Percentiles rank a stretch among this genome's conserved stretches.
Conservation (phyloP, 73 alveolate genomes). For the Urostyla sp. region DNA sequence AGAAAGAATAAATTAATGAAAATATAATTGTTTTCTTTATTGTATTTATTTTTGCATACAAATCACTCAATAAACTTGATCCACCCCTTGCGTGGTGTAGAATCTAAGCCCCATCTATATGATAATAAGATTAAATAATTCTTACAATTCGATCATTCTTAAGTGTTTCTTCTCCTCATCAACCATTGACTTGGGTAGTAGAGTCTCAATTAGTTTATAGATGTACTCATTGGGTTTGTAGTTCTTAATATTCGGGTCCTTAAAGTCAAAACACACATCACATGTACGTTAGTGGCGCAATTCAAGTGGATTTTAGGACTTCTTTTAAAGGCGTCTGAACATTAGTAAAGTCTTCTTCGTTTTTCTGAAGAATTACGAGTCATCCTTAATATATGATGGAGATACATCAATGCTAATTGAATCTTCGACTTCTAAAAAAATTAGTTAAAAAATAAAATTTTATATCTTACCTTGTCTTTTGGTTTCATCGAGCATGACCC, state of each 20-base stretch:
- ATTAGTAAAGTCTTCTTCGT: conserved; percentile 72
- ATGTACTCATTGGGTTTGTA: conserved; percentile 66
- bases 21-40: not conserved
- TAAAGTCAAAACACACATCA: conserved; percentile 71
- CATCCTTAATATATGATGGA: conserved; percentile 61
- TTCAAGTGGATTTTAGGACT: conserved; percentile 55
- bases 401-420: conserved; percentile 55
- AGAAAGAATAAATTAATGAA: not conserved
- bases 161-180: conserved; percentile 27
- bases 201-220: conserved; percentile 73
- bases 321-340: conserved; percentile 59
- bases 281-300: conserved; percentile 74
- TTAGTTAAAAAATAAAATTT: not conserved
- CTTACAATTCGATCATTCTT: conserved; percentile 40
- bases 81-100: conserved; percentile 43
- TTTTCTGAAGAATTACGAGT: conserved; percentile 64
- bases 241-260: not conserved
- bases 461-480: conserved; percentile 32
- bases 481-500: conserved; percentile 57
- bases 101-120: conserved; percentile 29
- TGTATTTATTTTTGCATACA: not conserved
- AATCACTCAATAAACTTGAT: conserved; percentile 22
- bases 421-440: conserved; percentile 48
- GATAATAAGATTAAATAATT: not conserved
- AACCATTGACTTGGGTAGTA: conserved; percentile 43